A percentile compares a stretch with the other conserved stretches of the same genome.
Evolutionary conservation across 495 filamentous ascomycete species (phyloP).

Genomic region (Endocarpon pusillum): DNA sequence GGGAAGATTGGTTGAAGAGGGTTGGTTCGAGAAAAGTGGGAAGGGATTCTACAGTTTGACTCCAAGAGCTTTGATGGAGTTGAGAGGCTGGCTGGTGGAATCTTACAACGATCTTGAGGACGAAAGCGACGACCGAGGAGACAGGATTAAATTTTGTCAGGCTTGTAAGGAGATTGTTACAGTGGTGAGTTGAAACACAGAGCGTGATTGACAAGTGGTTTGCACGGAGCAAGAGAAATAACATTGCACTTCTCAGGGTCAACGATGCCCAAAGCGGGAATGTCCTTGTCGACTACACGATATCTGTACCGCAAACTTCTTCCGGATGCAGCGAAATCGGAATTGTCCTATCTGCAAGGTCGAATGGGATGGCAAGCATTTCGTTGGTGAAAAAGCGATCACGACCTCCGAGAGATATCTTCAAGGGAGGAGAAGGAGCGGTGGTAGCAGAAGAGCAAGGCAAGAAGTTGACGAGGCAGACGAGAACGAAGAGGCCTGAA

Average conservation of each 20-base stretch:
- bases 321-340: constrained; percentile 40
- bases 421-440: constrained; percentile 18
- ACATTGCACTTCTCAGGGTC: constrained; percentile 31
- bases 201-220: background rate
- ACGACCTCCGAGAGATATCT: constrained; percentile 14
- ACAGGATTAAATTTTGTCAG: constrained; percentile 71
- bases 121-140: constrained; percentile 19
- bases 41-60: constrained; percentile 59
- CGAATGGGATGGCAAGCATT: constrained; percentile 55
- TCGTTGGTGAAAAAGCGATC: constrained; percentile 67
- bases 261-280: constrained; percentile 53
- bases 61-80: constrained; percentile 66
- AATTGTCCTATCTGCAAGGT: constrained; percentile 59
- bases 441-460: constrained; percentile 7
- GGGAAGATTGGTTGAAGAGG: constrained; percentile 51
- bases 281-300: constrained; percentile 64
- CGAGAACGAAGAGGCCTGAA: constrained; percentile 7
- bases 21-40: constrained; percentile 63
- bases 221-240: constrained; percentile 1
- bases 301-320: constrained; percentile 56
- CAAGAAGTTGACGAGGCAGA: constrained; percentile 13
- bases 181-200: constrained; percentile 36
- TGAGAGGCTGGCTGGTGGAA: constrained; percentile 61
- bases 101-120: constrained; percentile 72
- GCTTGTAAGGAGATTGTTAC: constrained; percentile 87